Base-by-base conservation (phyloP, 257 asterid genomes). In the Nicotiana tabacum region DNA sequence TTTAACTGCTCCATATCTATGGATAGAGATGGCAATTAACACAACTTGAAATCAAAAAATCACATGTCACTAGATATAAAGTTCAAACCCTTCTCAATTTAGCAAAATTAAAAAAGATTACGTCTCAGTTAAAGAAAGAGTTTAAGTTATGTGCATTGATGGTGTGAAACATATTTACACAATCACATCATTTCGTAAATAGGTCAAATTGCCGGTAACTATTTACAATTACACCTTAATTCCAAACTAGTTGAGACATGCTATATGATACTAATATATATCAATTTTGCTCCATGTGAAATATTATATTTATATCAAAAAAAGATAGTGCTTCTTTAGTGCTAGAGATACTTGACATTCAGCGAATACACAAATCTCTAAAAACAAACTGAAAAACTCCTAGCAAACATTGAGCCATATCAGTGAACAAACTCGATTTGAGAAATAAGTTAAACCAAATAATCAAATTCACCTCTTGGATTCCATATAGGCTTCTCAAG, bases 1-100 rank as follows among this genome's bases (percentile, higher is more conserved):
- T 90, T 89, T 89, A 96, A 30, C 21, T 94, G 98, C 90, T 87
- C 90, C 86, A 77, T 30, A 84, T 96, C 98, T 96, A 74, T 29
- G 1, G 13, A 74, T 48, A 74, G 7, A 76, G 64, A 76, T 18
- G 27, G 46, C 7, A 51, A 29, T 35, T 13, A 60, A 87, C 32
- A 80, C 65, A 82, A 37, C 83, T 48, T 58, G 65, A 66, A 55
- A 43, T 57, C 17, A 81, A 35, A 67, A 80, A 30, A 17, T 1
- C 16, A 51, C 5, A 18, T 46, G 82, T 16, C 62, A 81, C 48
- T 18, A 33, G 67, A 35, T 27, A 48, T 76, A 15, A 51, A 27
- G 46, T 24, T 21, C n/a, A 51, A 39, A 76, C 27, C 16, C 27
- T 21, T 74, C 15, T 15, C 6, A 4, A 9, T 4, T 74, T 27